Conservation (phyloP, 1,139 yeast species). For the Debaryomycetaceae sp. region DNA sequence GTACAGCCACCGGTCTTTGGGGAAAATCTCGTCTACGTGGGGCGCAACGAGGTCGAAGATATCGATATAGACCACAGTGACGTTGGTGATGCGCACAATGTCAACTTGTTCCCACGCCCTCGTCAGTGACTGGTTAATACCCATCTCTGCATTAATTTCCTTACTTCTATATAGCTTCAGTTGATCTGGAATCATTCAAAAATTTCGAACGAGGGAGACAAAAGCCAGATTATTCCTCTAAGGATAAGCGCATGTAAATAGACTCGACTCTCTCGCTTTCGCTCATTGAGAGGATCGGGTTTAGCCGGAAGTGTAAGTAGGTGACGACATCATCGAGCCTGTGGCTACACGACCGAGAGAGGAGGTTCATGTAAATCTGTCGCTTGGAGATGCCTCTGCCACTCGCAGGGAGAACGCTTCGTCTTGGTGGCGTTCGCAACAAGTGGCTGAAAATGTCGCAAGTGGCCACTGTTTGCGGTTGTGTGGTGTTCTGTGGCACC, state of each 20-base stretch:
- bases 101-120: constrained; percentile 12
- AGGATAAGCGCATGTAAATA: constrained; percentile 6
- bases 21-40: constrained; percentile 19
- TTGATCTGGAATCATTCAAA: constrained; percentile 2
- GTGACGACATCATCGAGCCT: constrained; percentile 18
- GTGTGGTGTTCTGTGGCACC: no score
- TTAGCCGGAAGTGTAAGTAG: constrained; percentile 17
- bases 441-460: no score
- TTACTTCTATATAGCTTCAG: constrained; percentile 2
- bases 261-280: not conserved
- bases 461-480: no score
- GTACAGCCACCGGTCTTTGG: constrained; percentile 39
- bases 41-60: constrained; percentile 31
- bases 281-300: not conserved
- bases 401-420: no score
- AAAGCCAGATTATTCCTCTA: not conserved
- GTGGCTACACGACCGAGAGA: constrained; percentile 15
- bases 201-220: constrained; percentile 1
- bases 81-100: constrained; percentile 1
- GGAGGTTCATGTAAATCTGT: constrained; percentile 13
- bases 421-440: no score
- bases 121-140: constrained; percentile 5
- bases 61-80: constrained; percentile 27
- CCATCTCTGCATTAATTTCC: constrained; percentile 1
- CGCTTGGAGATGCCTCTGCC: constrained; percentile 11